Evolutionary conservation across 768 basidiomycete genomes (phyloP), one percentile per base, ranked within the genome.

Genomic region (Hygrocybe punicea): DNA sequence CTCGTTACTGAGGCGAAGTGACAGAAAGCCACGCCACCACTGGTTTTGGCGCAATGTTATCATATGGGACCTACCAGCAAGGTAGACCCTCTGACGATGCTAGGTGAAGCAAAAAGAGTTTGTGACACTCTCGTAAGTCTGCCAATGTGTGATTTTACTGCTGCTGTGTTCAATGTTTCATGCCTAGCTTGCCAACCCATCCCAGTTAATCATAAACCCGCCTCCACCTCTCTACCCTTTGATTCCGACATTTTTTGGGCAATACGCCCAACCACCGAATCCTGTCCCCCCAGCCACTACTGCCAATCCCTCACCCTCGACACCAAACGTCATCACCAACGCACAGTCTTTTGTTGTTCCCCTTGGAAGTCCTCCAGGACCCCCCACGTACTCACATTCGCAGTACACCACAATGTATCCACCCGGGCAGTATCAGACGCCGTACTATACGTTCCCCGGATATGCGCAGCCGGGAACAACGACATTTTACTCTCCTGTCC

Each of bases 1-100:
- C 11, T 25, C 21, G 36, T n/a, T 57, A 10, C 24, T 53, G 25
- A 25, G 21, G 48, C 35, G 19, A 40, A 29, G 10, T 17, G 14
- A 57, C 35, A 81, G 80, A 82, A 83, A 78, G 76, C 73, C 52
- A 78, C 90, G 0, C 80, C 86, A 40, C 82, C 88, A 6, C 67
- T 87, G 57, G 89, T 91, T 17, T 79, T 91, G 44, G 85, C 89
- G 2, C 90, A 91, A 68, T 89, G 86, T 63, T 92, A 91, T 67
- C 84, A 86, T 61, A 82, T 86, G 78, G 86, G 86, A 5, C 82
- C 85, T 7, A 76, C 76, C 11, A 80, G 76, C 57, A 87, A 87
- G 61, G 79, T 91, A 13, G 89, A 92, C 62, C 89, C 89, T 4
- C 62, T 92, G 44, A 73, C 74, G 54, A 85, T 92, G 82, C 79